Conservation (phyloP, 495 filamentous ascomycete genomes). For the Penicillium flavigenum region DNA sequence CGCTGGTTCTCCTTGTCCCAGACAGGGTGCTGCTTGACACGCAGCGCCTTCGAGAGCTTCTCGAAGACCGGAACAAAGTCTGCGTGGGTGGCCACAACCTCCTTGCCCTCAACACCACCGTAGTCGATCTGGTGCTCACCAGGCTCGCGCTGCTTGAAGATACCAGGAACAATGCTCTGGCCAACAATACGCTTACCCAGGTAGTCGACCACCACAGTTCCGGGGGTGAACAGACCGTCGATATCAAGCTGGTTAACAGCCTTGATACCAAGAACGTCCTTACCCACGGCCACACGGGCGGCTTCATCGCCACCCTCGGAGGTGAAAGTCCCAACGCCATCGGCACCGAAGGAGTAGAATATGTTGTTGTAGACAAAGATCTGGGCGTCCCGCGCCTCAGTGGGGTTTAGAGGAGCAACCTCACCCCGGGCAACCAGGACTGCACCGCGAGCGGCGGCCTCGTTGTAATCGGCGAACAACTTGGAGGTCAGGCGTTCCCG, state of each 20-base stretch:
- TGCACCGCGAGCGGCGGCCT: conserved; percentile 91
- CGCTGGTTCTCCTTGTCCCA: conserved; percentile 96
- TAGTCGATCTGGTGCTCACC: conserved; percentile 99
- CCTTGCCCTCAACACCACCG: conserved; percentile 95
- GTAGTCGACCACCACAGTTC: conserved; percentile 96
- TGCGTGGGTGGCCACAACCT: conserved; percentile 86
- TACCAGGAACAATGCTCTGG: conserved; percentile 97
- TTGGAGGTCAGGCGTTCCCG: conserved; percentile 90
- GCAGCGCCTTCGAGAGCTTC: conserved; percentile 81
- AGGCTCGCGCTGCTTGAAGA: conserved; percentile 97
- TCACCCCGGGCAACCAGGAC: conserved; percentile 90
- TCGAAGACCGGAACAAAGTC: conserved; percentile 82
- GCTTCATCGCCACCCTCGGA: conserved; percentile 97
- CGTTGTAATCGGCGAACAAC: conserved; percentile 95
- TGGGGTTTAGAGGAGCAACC: conserved; percentile 94
- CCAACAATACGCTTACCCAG: conserved; percentile 95
- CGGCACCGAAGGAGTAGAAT: conserved; percentile 97
- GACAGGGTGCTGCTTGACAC: conserved; percentile 90
- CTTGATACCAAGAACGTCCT: conserved; percentile 92
- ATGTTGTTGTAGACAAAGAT: conserved; percentile 99
- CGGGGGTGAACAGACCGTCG: conserved; percentile 87
- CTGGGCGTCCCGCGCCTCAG: conserved; percentile 86
- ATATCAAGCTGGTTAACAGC: conserved; percentile 97
- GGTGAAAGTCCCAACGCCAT: conserved; percentile 96
- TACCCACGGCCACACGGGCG: conserved; percentile 91